A percentile compares a stretch with the other conserved stretches of the same genome.
These are phyloP conservation scores for Pythium aristosporum DNA, from an alignment of 352 stramenopile species.

Conservation along the genomic window DNA sequence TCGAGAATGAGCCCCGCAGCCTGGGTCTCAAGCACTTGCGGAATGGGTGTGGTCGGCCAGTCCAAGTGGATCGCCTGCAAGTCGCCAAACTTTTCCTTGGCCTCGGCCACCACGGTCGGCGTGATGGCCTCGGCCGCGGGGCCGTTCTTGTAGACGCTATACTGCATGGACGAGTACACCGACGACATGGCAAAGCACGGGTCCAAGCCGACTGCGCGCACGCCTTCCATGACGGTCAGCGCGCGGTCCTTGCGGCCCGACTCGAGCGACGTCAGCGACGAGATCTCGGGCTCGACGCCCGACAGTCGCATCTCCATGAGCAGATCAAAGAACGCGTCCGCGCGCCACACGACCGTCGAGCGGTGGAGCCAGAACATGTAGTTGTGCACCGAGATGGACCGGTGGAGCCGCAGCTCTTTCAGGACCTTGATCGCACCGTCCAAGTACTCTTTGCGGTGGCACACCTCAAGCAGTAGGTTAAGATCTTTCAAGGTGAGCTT, in stretches of 20 bases:
- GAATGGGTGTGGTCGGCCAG: slow-evolving; percentile 76
- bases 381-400: slow-evolving; percentile 60
- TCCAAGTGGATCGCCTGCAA: slow-evolving; percentile 53
- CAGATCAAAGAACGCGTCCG: slow-evolving; percentile 83
- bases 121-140: slow-evolving; percentile 50
- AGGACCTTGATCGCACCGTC: slow-evolving; percentile 77
- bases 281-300: slow-evolving; percentile 77
- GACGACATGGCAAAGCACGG: slow-evolving; percentile 86
- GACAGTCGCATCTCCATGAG: slow-evolving; percentile 86
- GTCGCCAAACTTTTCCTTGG: slow-evolving; percentile 63
- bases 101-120: slow-evolving; percentile 43
- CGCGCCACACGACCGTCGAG: slow-evolving; percentile 74
- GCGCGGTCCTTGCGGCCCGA: slow-evolving; percentile 79
- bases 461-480: slow-evolving; percentile 76
- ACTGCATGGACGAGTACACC: slow-evolving; percentile 82
- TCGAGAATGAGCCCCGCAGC: slow-evolving; percentile 76
- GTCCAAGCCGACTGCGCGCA: slow-evolving; percentile 77
- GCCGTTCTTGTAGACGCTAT: slow-evolving; percentile 66
- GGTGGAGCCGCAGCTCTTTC: slow-evolving; percentile 70
- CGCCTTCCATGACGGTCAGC: slow-evolving; percentile 86
- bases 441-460: slow-evolving; percentile 73
- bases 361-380: slow-evolving; percentile 87
- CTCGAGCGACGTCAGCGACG: slow-evolving; percentile 82
- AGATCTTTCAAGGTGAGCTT: slow-evolving; percentile 55
- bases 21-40: slow-evolving; percentile 81